These are phyloP conservation scores for Clonostachys rosea DNA, from an alignment of 2,329 filamentous ascomycete species.

Conservation along the genomic window DNA sequence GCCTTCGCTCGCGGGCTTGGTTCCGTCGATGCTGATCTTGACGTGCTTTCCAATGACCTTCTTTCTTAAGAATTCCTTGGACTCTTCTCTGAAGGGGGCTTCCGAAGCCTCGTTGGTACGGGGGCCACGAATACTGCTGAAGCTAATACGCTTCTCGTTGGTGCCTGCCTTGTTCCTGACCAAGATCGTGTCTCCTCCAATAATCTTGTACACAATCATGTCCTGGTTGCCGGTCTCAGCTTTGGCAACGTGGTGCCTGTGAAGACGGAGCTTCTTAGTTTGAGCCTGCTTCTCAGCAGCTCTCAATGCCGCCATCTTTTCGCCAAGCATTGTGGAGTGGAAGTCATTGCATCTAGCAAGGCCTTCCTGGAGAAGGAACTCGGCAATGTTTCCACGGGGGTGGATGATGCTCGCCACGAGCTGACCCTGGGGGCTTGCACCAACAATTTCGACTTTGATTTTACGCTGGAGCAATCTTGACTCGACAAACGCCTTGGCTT, in stretches of 20 bases:
- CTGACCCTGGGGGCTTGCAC: constrained; percentile 84
- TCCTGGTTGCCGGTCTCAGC: constrained; percentile 64
- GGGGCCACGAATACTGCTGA: constrained; percentile 93
- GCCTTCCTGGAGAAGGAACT: constrained; percentile 83
- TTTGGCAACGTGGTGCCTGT: constrained; percentile 76
- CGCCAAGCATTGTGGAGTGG: constrained; percentile 87
- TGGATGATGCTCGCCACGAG: constrained; percentile 86
- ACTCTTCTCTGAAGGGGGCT: constrained; percentile 83
- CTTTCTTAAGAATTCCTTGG: constrained; percentile 94
- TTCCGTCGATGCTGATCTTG: constrained; percentile 82
- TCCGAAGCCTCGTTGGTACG: constrained; percentile 83
- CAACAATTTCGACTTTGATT: constrained; percentile 78
- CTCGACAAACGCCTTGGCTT: constrained; percentile 86
- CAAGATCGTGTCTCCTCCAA: constrained; percentile 85
- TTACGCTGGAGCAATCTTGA: constrained; percentile 78
- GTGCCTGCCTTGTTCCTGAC: constrained; percentile 78
- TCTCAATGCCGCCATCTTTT: constrained; percentile 80
- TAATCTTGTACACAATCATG: constrained; percentile 77
- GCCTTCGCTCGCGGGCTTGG: constrained; percentile 81
- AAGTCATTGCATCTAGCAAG: constrained; percentile 92
- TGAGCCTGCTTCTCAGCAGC: constrained; percentile 85
- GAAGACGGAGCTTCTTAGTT: constrained; percentile 69
- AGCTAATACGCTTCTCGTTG: constrained; percentile 80
- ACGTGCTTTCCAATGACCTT: constrained; percentile 95
- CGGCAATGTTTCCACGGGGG: constrained; percentile 87